Evolutionary conservation across 2,329 filamentous ascomycete genomes (phyloP).

Genomic region (Blastomyces silverae): DNA sequence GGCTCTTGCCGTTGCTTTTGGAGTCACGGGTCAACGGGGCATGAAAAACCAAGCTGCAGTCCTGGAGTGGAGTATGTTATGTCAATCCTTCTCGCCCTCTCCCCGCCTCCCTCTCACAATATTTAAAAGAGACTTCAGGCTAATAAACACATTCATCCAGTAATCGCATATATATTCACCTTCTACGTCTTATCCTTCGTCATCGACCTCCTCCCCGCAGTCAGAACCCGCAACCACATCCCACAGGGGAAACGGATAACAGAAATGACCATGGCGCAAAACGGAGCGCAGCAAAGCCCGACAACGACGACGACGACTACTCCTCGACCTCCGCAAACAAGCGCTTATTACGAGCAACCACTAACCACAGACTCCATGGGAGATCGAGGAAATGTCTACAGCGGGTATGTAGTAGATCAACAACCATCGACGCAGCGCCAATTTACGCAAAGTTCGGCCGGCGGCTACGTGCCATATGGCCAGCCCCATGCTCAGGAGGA

Average conservation of each 20-base stretch:
- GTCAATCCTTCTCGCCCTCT: slow-evolving; percentile 15
- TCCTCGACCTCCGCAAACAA: neutral
- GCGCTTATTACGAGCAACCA: slow-evolving; percentile 32
- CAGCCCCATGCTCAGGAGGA: neutral
- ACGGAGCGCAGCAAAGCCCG: slow-evolving; percentile 7
- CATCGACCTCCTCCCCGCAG: slow-evolving; percentile 76
- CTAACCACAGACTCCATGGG: slow-evolving; percentile 36
- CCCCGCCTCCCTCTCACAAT: neutral
- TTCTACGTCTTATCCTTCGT: slow-evolving; percentile 83
- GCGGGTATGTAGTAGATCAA: slow-evolving; percentile 16
- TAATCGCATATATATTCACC: slow-evolving; percentile 75
- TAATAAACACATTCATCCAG: slow-evolving; percentile 19
- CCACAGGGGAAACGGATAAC: slow-evolving; percentile 37
- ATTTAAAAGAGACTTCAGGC: neutral
- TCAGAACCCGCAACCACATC: slow-evolving; percentile 51
- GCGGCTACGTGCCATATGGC: neutral
- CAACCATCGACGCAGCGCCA: neutral
- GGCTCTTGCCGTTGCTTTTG: slow-evolving; percentile 61
- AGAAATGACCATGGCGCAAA: slow-evolving; percentile 23
- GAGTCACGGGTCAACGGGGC: slow-evolving; percentile 43
- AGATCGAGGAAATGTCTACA: slow-evolving; percentile 26
- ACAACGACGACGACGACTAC: neutral
- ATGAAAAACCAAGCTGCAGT: slow-evolving; percentile 63
- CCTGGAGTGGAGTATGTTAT: slow-evolving; percentile 59
- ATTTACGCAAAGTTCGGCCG: neutral